Evolutionary conservation across 2,329 filamentous ascomycete genomes (phyloP).

Genomic region (Incumbomyces lentus): DNA sequence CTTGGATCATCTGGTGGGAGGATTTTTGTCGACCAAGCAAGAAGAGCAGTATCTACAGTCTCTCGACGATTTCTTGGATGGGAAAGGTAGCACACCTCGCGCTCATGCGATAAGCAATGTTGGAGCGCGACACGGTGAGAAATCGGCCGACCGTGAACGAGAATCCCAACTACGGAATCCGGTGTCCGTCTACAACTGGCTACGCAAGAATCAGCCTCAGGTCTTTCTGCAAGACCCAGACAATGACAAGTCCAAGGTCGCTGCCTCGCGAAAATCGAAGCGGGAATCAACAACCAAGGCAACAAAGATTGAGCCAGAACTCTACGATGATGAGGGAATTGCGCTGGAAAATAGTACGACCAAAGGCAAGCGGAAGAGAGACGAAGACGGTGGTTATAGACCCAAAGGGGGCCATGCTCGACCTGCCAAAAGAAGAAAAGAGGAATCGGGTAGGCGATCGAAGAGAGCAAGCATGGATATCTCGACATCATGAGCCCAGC

Average conservation of each 20-base stretch:
- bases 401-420: constrained; percentile 36
- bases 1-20: constrained; percentile 25
- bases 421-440: constrained; percentile 30
- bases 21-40: constrained; percentile 35
- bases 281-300: constrained; percentile 24
- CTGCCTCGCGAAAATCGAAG: constrained; percentile 33
- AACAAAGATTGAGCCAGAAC: constrained; percentile 27
- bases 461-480: constrained; percentile 17
- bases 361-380: constrained; percentile 37
- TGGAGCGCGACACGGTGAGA: constrained; percentile 32
- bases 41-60: constrained; percentile 34
- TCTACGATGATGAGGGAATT: constrained; percentile 35
- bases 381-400: constrained; percentile 37
- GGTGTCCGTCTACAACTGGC: constrained; percentile 90
- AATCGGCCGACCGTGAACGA: constrained; percentile 44
- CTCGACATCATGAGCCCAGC: constrained; percentile 3
- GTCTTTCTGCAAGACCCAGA: constrained; percentile 73
- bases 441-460: constrained; percentile 15
- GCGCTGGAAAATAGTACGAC: constrained; percentile 25
- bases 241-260: constrained; percentile 32
- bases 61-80: constrained; percentile 28
- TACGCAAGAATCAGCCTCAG: constrained; percentile 72
- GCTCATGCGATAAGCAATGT: constrained; percentile 32
- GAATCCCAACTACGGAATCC: constrained; percentile 62
- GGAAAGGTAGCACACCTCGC: constrained; percentile 10